phyloP scores from a whole-genome alignment of 805 yeast genomes.

The Kodamaea kaohsiungensis region DNA sequence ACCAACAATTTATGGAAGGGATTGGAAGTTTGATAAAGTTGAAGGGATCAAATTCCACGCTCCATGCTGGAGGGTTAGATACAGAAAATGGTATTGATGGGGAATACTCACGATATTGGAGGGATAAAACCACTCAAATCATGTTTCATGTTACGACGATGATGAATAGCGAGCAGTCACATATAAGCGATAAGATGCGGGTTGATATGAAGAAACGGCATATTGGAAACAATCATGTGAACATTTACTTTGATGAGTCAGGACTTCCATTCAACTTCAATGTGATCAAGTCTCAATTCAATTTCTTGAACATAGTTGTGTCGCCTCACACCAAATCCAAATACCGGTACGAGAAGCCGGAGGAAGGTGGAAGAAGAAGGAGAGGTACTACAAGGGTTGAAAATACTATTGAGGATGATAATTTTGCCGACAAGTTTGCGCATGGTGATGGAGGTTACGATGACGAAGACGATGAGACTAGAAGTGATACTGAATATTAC shows the following conservation, averaged over 20 bases:
- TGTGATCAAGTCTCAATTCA: constrained; percentile 74
- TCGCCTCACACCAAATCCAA: constrained; percentile 51
- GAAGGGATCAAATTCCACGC: constrained; percentile 46
- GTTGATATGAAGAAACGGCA: constrained; percentile 71
- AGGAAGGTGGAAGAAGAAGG: not conserved
- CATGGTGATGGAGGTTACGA: not conserved
- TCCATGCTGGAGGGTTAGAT: constrained; percentile 78
- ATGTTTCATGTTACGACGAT: constrained; percentile 79
- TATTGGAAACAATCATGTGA: constrained; percentile 83
- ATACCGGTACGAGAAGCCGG: constrained; percentile 4
- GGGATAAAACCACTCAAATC: constrained; percentile 67
- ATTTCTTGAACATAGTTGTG: constrained; percentile 76
- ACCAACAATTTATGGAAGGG: constrained; percentile 56
- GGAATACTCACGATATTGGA: constrained; percentile 70
- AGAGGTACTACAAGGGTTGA: not conserved
- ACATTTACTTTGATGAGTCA: constrained; percentile 79
- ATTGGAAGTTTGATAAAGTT: constrained; percentile 65
- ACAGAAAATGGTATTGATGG: constrained; percentile 72
- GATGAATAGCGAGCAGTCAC: constrained; percentile 64
- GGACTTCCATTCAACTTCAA: constrained; percentile 66
- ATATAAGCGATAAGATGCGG: constrained; percentile 12
- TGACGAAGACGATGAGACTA: not conserved
- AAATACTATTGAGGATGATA: not conserved
- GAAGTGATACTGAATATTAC: constrained; percentile 36
- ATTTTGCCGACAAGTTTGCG: not conserved